Conservation (phyloP, 2,329 filamentous ascomycete genomes). For the Beauveria australis region DNA sequence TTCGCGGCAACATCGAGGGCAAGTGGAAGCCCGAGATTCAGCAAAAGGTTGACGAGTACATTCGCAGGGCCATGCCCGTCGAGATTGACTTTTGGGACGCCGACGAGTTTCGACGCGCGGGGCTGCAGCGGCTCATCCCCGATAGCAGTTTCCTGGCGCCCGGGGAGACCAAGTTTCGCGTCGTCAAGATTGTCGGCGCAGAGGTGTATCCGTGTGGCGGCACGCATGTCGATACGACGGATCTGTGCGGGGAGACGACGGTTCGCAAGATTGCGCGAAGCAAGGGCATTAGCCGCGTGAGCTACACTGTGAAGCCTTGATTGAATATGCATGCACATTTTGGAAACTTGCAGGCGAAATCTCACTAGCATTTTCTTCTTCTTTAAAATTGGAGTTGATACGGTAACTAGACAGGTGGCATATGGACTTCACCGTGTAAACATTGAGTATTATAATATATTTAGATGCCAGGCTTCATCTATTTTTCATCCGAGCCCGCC, state of each 20-base stretch:
- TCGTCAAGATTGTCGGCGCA: constrained; percentile 60
- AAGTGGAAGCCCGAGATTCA: constrained; percentile 57
- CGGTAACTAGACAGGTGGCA: background rate
- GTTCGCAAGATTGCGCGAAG: constrained; percentile 60
- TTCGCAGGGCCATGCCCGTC: constrained; percentile 48
- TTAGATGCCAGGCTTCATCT: background rate
- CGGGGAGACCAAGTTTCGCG: constrained; percentile 50
- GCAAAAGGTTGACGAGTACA: constrained; percentile 47
- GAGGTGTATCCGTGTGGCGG: constrained; percentile 69
- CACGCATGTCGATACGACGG: constrained; percentile 59
- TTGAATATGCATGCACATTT: background rate
- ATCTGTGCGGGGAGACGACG: constrained; percentile 48
- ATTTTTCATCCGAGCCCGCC: background rate
- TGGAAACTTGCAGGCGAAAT: background rate
- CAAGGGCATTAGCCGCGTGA: constrained; percentile 57
- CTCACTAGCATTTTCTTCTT: background rate
- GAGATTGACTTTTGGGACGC: constrained; percentile 61
- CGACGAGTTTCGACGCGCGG: constrained; percentile 47
- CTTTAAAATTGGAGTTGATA: background rate
- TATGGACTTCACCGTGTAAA: background rate
- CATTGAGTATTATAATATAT: background rate
- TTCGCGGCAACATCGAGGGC: constrained; percentile 57
- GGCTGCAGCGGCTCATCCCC: constrained; percentile 47
- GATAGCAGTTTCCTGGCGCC: constrained; percentile 35
- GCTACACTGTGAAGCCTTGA: constrained; percentile 24